These are phyloP conservation scores for Cucumis hystrix DNA, from an alignment of 306 rosid species.

Conservation along the genomic window DNA sequence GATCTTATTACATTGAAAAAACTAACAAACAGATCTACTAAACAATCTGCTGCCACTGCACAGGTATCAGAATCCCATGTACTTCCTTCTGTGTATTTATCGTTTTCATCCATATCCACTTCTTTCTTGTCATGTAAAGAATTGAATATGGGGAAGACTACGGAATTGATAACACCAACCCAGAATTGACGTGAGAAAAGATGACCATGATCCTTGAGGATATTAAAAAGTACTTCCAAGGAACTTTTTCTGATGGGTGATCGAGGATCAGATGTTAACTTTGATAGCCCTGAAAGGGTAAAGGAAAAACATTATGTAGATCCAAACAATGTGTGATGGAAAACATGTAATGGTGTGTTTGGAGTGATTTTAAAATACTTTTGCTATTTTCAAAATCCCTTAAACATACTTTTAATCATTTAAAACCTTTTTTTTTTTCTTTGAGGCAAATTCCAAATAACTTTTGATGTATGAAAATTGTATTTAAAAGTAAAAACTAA, in stretches of 20 bases:
- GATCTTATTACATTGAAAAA: constrained; percentile 59
- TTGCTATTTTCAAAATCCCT: too few species aligned
- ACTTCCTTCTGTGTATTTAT: constrained; percentile 44
- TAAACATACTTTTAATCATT: too few species aligned
- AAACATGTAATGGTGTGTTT: too few species aligned
- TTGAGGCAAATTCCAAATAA: too few species aligned
- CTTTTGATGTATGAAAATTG: too few species aligned
- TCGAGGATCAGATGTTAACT: constrained; percentile 84
- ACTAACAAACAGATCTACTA: constrained; percentile 61
- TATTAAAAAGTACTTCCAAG: constrained; percentile 92
- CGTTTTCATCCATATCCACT: constrained; percentile 18
- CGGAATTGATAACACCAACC: constrained; percentile 56
- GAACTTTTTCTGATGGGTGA: constrained; percentile 94
- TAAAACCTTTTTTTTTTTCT: too few species aligned
- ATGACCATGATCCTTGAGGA: constrained; percentile 92
- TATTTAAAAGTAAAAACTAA: too few species aligned
- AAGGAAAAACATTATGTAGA: background rate
- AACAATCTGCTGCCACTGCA: constrained; percentile 70
- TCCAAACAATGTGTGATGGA: background rate
- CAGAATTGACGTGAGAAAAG: constrained; percentile 70
- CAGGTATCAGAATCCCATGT: constrained; percentile 88
- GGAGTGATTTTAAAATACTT: too few species aligned
- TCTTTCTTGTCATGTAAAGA: constrained; percentile 34
- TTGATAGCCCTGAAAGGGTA: constrained; percentile 67
- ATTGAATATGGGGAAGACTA: constrained; percentile 66